phyloP scores from a whole-genome alignment of 768 basidiomycete species.

The Panus rudis region DNA sequence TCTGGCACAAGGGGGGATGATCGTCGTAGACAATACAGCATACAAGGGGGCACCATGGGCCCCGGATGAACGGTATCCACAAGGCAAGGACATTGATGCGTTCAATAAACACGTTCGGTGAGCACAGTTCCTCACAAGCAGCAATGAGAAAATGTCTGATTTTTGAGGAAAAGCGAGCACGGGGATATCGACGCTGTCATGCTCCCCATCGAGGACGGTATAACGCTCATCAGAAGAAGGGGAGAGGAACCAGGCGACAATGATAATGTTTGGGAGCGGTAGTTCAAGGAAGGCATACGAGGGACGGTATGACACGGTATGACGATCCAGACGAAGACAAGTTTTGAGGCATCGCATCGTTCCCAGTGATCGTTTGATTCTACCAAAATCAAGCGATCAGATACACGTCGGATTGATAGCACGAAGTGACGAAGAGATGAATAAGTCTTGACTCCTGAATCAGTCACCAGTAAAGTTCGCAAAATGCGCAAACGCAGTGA shows the following conservation, averaged over 20 bases:
- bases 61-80: slow-evolving; percentile 1
- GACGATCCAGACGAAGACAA: no score
- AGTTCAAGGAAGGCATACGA: no score
- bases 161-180: slow-evolving; percentile 1
- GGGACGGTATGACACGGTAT: no score
- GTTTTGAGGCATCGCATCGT: no score
- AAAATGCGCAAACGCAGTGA: no score
- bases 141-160: not conserved
- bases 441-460: no score
- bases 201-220: slow-evolving; percentile 10
- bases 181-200: slow-evolving; percentile 8
- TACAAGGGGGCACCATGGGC: slow-evolving; percentile 9
- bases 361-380: no score
- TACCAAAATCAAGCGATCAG: no score
- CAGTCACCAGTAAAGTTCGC: no score
- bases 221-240: slow-evolving; percentile 9
- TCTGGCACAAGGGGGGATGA: slow-evolving; percentile 7
- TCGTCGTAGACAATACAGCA: slow-evolving; percentile 10
- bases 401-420: no score
- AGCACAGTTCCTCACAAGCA: not conserved
- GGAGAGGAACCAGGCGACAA: not conserved
- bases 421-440: no score
- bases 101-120: slow-evolving; percentile 5
- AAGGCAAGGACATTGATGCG: not conserved
- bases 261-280: no score